These are phyloP conservation scores for Mycena vulgaris DNA, from an alignment of 768 basidiomycete species.

Conservation along the genomic window DNA sequence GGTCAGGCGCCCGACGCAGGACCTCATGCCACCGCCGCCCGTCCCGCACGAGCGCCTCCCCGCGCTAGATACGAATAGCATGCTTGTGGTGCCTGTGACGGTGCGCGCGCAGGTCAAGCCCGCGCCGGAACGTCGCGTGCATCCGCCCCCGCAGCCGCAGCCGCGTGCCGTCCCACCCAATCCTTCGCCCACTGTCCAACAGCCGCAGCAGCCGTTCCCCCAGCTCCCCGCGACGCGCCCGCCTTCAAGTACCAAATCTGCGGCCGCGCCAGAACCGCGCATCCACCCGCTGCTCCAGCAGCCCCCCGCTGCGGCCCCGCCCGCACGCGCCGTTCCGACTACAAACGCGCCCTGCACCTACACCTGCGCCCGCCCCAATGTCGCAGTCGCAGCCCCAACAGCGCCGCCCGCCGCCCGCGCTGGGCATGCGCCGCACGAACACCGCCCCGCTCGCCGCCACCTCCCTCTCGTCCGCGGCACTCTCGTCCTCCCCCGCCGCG, in stretches of 20 bases:
- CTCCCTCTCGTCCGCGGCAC: not conserved
- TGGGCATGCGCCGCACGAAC: slow-evolving; percentile 36
- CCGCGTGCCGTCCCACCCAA: no score
- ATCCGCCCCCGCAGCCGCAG: no score
- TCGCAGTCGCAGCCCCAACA: slow-evolving; percentile 25
- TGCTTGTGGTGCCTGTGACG: no score
- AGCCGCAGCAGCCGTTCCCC: not conserved
- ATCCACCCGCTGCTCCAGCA: slow-evolving; percentile 28
- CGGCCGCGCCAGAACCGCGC: not conserved
- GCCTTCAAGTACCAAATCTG: not conserved
- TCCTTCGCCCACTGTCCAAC: not conserved
- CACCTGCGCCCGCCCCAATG: not conserved
- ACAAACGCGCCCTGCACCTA: not conserved
- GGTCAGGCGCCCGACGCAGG: not conserved
- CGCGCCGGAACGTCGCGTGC: no score
- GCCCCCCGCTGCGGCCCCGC: not conserved
- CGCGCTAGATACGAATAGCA: slow-evolving; percentile 5
- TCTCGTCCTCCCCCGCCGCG: slow-evolving; percentile 8
- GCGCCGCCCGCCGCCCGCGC: slow-evolving; percentile 26
- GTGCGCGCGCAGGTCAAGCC: no score
- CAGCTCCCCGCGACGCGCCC: not conserved
- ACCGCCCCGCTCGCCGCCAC: slow-evolving; percentile 19
- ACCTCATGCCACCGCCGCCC: slow-evolving; percentile 36
- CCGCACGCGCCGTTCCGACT: not conserved
- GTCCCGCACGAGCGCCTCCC: slow-evolving; percentile 24